Evolutionary conservation across 257 asterid species (phyloP).

Genomic region (Plantago ovata): DNA sequence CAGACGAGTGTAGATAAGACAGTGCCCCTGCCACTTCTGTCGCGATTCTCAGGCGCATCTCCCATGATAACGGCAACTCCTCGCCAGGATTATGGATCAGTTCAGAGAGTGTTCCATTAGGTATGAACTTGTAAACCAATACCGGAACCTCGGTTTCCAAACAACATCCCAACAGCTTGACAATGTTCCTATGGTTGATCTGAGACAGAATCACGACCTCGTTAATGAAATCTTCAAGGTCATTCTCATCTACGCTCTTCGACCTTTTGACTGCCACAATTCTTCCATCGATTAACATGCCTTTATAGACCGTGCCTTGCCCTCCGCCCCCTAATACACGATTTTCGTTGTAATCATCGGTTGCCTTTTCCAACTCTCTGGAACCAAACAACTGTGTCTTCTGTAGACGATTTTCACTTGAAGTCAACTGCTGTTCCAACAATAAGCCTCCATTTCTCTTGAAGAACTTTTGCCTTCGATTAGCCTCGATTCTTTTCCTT

Average conservation of each 20-base stretch:
- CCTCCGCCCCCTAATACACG: constrained; percentile 39
- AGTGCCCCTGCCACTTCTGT: constrained; percentile 23
- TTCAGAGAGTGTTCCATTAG: constrained; percentile 22
- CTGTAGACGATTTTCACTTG: constrained; percentile 20
- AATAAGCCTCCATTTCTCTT: no score
- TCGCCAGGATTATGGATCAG: constrained; percentile 9
- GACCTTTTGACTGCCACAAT: constrained; percentile 41
- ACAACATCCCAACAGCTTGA: constrained; percentile 29
- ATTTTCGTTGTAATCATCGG: constrained; percentile 27
- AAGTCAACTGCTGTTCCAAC: no score
- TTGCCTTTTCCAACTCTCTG: constrained; percentile 30
- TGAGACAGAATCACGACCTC: constrained; percentile 34
- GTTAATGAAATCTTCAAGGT: constrained; percentile 33
- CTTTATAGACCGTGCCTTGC: no score
- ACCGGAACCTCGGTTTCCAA: constrained; percentile 27
- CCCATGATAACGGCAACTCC: constrained; percentile 24
- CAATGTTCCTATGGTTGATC: constrained; percentile 29
- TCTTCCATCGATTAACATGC: constrained; percentile 28
- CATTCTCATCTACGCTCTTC: constrained; percentile 22
- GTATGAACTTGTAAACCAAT: constrained; percentile 28
- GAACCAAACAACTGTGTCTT: constrained; percentile 26
- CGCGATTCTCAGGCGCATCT: constrained; percentile 22
- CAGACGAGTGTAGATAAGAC: constrained; percentile 19
- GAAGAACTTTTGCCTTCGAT: constrained; percentile 15
- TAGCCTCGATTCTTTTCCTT: constrained; percentile 16